Evolutionary conservation across 148 eudicot species (phyloP), one percentile per base, ranked within the genome.

Genomic region (Amaranthus hypochondriacus): DNA sequence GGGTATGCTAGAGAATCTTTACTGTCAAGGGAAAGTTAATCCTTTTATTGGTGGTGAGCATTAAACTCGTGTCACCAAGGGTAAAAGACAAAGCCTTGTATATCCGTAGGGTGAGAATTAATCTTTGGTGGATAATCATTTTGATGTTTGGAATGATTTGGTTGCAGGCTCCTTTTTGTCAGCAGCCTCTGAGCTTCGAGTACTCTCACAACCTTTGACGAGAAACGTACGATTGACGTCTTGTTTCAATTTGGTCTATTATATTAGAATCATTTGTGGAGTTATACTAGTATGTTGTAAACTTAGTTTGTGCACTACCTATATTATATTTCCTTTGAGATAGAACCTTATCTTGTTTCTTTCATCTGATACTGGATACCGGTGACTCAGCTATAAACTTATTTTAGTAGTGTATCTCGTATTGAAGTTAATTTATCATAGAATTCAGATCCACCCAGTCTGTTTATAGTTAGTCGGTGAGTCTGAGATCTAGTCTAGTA

Each of bases 141-240:
- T 63, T 70, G 70, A 79, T 28, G 52, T 60, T 68, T 6, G 48
- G 70, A 54, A 11, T 13, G 56, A 62, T 49, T 80, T 71, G 76
- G 73, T 74, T 87, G 86, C 87, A 94, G 95, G 88, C 88, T n/a
- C 98, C 98, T 7, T 83, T 84, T 81, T 83, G 83, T 79, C 98
- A 89, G 84, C 98, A 89, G 80, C 89, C 97, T 79, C 86, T 94
- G 18, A 91, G 93, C 84, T 94, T 94, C 61, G 95, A 86, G 81
- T 89, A 91, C 83, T 82, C 90, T 48, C 98, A 89, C 78, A 84
- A 82, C 78, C 86, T 77, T 57, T 83, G 74, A 78, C 54, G 71
- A 43, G 66, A 61, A 68, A 51, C 71, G 79, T 62, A 57, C 71
- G 75, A 71, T 28, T 28, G 39, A 28, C 39, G 39, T 28, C 39